Evolutionary conservation across 495 filamentous ascomycete species (phyloP).

Genomic region (Hypoxylon lienhwacheense): DNA sequence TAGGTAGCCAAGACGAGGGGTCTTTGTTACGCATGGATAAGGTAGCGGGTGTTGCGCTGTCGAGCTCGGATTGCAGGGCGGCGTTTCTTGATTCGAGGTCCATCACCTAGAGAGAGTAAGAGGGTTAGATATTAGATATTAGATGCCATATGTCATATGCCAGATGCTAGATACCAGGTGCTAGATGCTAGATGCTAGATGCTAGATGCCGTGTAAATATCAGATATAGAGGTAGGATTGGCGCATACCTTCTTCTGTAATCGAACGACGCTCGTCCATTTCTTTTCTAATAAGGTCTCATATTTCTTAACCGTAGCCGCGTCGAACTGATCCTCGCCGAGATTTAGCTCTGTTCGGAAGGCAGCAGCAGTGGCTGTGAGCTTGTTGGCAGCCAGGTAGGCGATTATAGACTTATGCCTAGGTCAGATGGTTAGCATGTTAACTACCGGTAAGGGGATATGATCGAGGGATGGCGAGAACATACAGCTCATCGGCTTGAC

Average conservation of each 20-base stretch:
- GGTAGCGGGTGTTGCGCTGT: constrained; percentile 82
- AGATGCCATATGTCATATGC: too few relatives aligned
- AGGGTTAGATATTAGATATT: too few relatives aligned
- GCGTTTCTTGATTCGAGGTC: constrained; percentile 77
- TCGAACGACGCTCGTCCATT: constrained; percentile 91
- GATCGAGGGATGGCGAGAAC: constrained; percentile 5
- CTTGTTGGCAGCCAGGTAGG: constrained; percentile 77
- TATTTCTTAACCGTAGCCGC: constrained; percentile 81
- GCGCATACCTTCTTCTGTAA: constrained; percentile 80
- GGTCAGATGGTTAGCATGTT: constrained; percentile 1
- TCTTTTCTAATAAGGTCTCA: constrained; percentile 87
- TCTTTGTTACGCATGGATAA: constrained; percentile 79
- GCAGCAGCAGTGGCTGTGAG: constrained; percentile 67
- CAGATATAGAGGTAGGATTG: neutral
- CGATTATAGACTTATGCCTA: constrained; percentile 89
- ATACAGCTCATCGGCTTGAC: too few relatives aligned
- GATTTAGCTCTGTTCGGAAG: constrained; percentile 63
- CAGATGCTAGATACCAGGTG: too few relatives aligned
- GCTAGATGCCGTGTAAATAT: too few relatives aligned
- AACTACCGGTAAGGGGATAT: neutral
- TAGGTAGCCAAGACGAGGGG: constrained; percentile 82
- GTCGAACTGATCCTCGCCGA: constrained; percentile 74
- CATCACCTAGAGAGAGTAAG: constrained; percentile 69
- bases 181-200: too few relatives aligned
- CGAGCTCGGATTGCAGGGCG: constrained; percentile 77